These are phyloP conservation scores for Oropetium thomaeum DNA, from an alignment of 176 grass and related monocot genomes.

Conservation along the genomic window DNA sequence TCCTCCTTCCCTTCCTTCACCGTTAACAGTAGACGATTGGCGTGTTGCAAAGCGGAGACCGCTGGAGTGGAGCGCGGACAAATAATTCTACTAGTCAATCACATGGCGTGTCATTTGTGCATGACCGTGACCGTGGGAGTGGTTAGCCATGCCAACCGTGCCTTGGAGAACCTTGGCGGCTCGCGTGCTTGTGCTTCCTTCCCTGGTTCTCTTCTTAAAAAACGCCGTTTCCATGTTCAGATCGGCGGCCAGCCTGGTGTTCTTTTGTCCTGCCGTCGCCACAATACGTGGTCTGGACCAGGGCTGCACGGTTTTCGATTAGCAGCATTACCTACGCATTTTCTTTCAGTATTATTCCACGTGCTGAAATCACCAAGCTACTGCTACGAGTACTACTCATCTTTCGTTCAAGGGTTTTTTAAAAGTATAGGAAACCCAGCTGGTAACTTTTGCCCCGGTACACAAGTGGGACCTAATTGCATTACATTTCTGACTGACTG, in stretches of 20 bases:
- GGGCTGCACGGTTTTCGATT: neutral
- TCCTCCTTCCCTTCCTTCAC: too few relatives aligned
- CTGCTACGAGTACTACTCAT: too few relatives aligned
- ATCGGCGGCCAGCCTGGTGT: neutral
- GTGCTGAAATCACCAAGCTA: neutral
- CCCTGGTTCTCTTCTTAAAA: neutral
- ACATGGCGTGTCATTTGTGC: conserved; percentile 25
- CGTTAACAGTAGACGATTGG: too few relatives aligned
- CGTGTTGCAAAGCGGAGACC: too few relatives aligned
- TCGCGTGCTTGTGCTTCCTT: neutral
- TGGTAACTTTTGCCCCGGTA: too few relatives aligned
- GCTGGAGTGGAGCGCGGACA: neutral
- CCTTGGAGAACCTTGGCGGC: too few relatives aligned
- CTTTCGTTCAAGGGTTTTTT: too few relatives aligned
- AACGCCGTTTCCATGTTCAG: too few relatives aligned
- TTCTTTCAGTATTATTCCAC: neutral
- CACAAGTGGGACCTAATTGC: neutral
- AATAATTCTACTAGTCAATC: neutral
- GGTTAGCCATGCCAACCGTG: neutral
- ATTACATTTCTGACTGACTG: neutral
- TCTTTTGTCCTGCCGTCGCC: neutral
- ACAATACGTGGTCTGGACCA: neutral
- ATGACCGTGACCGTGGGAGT: neutral
- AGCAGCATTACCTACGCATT: neutral
- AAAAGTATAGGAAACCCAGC: too few relatives aligned